These are phyloP conservation scores for Gypsophila paniculata DNA, from an alignment of 179 eudicot species.

Conservation along the genomic window DNA sequence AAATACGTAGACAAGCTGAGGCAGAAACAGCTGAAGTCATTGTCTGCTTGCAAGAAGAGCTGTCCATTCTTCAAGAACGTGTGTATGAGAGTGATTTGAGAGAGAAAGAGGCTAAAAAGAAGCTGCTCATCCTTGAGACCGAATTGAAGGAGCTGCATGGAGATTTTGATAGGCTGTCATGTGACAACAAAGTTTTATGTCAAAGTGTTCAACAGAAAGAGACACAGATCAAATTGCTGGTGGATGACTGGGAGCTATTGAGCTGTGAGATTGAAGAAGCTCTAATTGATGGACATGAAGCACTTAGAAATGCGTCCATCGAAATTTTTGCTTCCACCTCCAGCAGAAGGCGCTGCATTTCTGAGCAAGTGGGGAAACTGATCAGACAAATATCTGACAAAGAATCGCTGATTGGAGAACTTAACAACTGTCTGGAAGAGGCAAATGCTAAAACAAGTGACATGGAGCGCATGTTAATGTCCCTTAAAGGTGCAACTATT, in stretches of 20 bases:
- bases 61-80: conserved; percentile 67
- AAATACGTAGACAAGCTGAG: conserved; percentile 79
- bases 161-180: conserved; percentile 26
- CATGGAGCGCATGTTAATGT: conserved; percentile 73
- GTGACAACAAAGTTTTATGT: conserved; percentile 45
- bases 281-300: conserved; percentile 61
- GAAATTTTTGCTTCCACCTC: conserved; percentile 43
- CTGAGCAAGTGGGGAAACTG: conserved; percentile 60
- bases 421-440: conserved; percentile 56
- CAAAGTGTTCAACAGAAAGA: conserved; percentile 52
- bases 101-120: conserved; percentile 52
- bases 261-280: conserved; percentile 57
- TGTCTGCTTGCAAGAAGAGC: conserved; percentile 92
- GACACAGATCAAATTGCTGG: conserved; percentile 32
- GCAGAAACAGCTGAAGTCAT: conserved; percentile 97
- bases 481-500: conserved; percentile 83
- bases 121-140: conserved; percentile 36
- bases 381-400: conserved; percentile 56
- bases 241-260: conserved; percentile 53
- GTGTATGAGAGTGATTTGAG: conserved; percentile 51
- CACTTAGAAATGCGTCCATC: conserved; percentile 62
- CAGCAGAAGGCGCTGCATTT: conserved; percentile 38
- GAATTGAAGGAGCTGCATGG: conserved; percentile 47
- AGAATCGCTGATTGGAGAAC: conserved; percentile 55
- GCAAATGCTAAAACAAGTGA: conserved; percentile 55